Conservation (phyloP, 2,329 filamentous ascomycete species). For the Aaosphaeria pasadenensis region DNA sequence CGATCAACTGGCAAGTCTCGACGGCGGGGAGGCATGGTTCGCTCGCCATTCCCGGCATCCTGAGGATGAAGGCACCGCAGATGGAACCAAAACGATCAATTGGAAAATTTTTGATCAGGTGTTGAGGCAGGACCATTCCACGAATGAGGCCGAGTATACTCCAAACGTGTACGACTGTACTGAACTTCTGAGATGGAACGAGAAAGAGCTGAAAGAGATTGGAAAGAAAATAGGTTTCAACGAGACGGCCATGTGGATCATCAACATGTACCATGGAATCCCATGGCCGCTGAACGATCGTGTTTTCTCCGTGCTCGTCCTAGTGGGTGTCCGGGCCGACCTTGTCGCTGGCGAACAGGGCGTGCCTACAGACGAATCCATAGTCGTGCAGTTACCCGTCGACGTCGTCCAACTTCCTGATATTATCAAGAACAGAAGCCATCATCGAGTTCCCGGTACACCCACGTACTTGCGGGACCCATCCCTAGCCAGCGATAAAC, state of each 20-base stretch:
- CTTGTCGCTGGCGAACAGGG: slow-evolving; percentile 3
- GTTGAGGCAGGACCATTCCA: slow-evolving; percentile 58
- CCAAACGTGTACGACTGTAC: slow-evolving; percentile 53
- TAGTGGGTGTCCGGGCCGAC: slow-evolving; percentile 46
- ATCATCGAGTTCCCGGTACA: slow-evolving; percentile 3
- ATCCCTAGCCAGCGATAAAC: slow-evolving; percentile 3
- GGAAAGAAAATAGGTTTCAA: slow-evolving; percentile 19
- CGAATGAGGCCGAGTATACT: slow-evolving; percentile 58
- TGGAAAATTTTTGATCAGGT: slow-evolving; percentile 63
- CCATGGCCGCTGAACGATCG: slow-evolving; percentile 60
- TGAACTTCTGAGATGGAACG: slow-evolving; percentile 44
- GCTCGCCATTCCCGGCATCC: slow-evolving; percentile 56
- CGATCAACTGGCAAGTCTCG: neutral
- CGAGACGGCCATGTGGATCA: slow-evolving; percentile 44
- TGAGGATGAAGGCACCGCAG: slow-evolving; percentile 29
- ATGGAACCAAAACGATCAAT: slow-evolving; percentile 30
- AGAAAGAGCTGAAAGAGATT: slow-evolving; percentile 21
- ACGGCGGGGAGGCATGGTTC: slow-evolving; percentile 57
- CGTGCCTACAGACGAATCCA: slow-evolving; percentile 52
- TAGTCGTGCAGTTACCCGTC: slow-evolving; percentile 49
- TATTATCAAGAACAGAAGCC: slow-evolving; percentile 9
- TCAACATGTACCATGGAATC: slow-evolving; percentile 66
- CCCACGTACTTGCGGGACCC: neutral
- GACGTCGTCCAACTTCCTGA: slow-evolving; percentile 45
- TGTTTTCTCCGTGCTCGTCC: slow-evolving; percentile 64